Evolutionary conservation across 805 yeast species (phyloP), one percentile per base, ranked within the genome.

Genomic region (Brettanomyces naardenensis): DNA sequence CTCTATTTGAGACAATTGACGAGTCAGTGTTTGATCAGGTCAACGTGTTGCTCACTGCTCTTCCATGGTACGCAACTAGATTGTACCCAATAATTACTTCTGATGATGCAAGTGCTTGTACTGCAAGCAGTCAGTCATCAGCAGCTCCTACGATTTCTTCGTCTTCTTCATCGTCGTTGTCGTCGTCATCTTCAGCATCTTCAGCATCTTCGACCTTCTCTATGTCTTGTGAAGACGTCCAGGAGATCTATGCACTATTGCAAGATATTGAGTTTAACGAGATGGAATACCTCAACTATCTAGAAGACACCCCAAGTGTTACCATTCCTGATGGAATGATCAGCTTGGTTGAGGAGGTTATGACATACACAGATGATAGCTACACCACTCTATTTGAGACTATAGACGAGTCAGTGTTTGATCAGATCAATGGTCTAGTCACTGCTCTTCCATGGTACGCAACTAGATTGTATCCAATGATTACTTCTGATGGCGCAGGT

Each of bases 341-440:
- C 14, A n/a, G 14, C 14, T 28, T 28, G n/a, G 7, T n/a, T 14
- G n/a, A 6, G 7, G 45, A 48, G 25, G 61, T 57, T 28, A 48
- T 45, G 21, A 66, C 69, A 29, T 66, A 66, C 51, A 66, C 65
- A 9, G 69, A 66, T 48, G 59, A 63, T 36, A 53, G 66, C 13
- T 66, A 64, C 52, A 66, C 71, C 29, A 66, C 71, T 23, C 51
- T 66, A 39, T 52, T 60, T 43, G 47, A 54, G 36, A 22, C 46
- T 19, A 42, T 28, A 9, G 14, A 7, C 7, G 9, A 6, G 7
- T 28, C 37, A 1, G 42, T 35, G 22, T 35, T 41, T 17, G 31
- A 43, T 3, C 33, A 48, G 4, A 37, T 56, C 18, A 45, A 54
- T 9, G 40, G 45, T 5, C 54, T 56, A 36, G 62, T 49, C 10